Percentiles rank a stretch among this genome's conserved stretches.
Conservation (phyloP, 805 yeast genomes). For the Suhomyces pyralidae region DNA sequence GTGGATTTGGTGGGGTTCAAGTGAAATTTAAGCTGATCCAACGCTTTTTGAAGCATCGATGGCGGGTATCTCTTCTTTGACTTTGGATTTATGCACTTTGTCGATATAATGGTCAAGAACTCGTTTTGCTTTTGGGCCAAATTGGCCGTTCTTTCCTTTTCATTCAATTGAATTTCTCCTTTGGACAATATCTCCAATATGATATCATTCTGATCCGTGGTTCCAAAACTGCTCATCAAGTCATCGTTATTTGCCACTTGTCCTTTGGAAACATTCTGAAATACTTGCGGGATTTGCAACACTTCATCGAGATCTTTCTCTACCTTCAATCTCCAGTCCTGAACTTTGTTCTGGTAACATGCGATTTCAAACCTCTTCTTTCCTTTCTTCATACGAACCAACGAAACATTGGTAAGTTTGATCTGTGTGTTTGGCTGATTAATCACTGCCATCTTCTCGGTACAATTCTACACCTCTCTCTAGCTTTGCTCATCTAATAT, state of each 20-base stretch:
- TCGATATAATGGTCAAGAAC: conserved; percentile 75
- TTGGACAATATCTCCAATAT: conserved; percentile 78
- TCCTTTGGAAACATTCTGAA: conserved; percentile 90
- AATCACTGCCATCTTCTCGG: conserved; percentile 37
- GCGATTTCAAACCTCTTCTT: conserved; percentile 92
- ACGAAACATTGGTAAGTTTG: conserved; percentile 87
- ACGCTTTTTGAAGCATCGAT: conserved; percentile 85
- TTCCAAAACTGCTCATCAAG: conserved; percentile 66
- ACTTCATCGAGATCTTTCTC: conserved; percentile 96
- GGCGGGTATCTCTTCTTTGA: conserved; percentile 92
- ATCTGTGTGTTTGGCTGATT: conserved; percentile 90
- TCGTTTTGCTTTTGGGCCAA: conserved; percentile 74
- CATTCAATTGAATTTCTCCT: conserved; percentile 94
- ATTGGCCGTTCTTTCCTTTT: conserved; percentile 83
- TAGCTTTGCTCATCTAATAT: neutral
- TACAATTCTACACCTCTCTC: neutral
- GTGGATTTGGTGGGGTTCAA: conserved; percentile 70
- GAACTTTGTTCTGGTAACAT: conserved; percentile 95
- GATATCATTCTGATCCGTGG: conserved; percentile 70
- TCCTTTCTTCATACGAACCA: conserved; percentile 87
- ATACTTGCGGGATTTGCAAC: conserved; percentile 92
- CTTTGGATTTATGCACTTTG: conserved; percentile 88
- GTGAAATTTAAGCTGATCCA: conserved; percentile 75
- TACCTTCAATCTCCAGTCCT: conserved; percentile 83
- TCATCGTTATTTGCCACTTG: conserved; percentile 89